These are phyloP conservation scores for Botrytis fabae DNA, from an alignment of 2,329 filamentous ascomycete species.

Conservation along the genomic window DNA sequence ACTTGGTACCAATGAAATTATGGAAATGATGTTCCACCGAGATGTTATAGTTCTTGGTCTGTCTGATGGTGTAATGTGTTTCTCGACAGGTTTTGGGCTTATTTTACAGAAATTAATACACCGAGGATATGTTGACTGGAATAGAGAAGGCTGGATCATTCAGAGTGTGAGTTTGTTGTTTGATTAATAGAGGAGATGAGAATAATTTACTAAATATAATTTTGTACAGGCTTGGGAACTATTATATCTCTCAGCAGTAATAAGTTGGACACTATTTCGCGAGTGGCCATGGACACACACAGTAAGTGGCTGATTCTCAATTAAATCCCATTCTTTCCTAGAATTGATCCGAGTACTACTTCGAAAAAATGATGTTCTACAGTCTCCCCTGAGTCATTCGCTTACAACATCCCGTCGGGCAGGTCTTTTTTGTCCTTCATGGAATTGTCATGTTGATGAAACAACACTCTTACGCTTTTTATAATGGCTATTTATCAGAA, in stretches of 20 bases:
- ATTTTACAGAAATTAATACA: conserved; percentile 62
- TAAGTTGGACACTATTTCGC: conserved; percentile 66
- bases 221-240: conserved; percentile 63
- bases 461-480: conserved; percentile 57
- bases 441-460: conserved; percentile 80
- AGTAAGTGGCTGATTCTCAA: conserved; percentile 43
- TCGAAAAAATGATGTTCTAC: neutral
- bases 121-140: conserved; percentile 65
- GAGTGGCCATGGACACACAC: conserved; percentile 85
- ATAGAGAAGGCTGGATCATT: conserved; percentile 67
- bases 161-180: conserved; percentile 56
- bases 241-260: conserved; percentile 59
- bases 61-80: conserved; percentile 71
- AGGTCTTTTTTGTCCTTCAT: conserved; percentile 67
- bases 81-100: conserved; percentile 63
- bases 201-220: conserved; percentile 14
- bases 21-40: conserved; percentile 64
- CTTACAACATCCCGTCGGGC: neutral
- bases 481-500: conserved; percentile 71
- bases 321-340: neutral
- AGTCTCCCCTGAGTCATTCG: neutral
- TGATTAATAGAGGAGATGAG: neutral
- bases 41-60: conserved; percentile 57
- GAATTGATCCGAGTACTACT: neutral
- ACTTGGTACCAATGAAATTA: conserved; percentile 70